Percentiles rank a stretch among this genome's conserved stretches.
phyloP scores from a whole-genome alignment of 2,329 filamentous ascomycete species.

The Neurospora crassa region DNA sequence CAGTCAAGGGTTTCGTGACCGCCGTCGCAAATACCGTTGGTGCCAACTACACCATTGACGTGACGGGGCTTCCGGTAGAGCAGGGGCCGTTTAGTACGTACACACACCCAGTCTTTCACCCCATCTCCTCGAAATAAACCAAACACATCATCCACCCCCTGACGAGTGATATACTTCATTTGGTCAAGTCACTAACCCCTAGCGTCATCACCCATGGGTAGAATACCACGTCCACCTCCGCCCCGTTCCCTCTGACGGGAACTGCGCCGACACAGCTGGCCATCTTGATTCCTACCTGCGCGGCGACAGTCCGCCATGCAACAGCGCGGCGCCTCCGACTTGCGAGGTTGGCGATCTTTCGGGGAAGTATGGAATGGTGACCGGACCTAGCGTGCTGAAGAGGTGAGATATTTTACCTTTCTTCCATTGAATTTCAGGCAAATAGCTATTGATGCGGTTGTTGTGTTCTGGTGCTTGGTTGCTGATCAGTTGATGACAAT shows the following conservation, averaged over 20 bases:
- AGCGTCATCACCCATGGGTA: conserved; percentile 11
- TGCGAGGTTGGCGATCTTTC: conserved; percentile 53
- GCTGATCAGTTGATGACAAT: not conserved
- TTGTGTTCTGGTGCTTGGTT: not conserved
- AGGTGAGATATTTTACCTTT: conserved; percentile 5
- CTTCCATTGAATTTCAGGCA: not conserved
- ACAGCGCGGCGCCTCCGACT: conserved; percentile 34
- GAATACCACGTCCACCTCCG: conserved; percentile 49
- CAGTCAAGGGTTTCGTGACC: conserved; percentile 16
- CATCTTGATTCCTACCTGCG: conserved; percentile 49
- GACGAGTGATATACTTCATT: no score
- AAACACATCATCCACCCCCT: no score
- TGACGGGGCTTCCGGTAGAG: conserved; percentile 13
- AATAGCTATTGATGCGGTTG: not conserved
- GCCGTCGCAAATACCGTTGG: conserved; percentile 13
- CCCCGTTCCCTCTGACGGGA: conserved; percentile 41
- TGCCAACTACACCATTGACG: conserved; percentile 18
- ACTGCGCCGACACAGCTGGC: conserved; percentile 42
- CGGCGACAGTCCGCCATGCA: conserved; percentile 38
- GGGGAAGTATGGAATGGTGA: conserved; percentile 47
- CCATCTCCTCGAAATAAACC: no score
- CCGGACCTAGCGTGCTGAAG: conserved; percentile 15
- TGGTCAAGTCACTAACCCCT: no score
- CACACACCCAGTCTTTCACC: no score
- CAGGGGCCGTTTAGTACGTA: conserved; percentile 16